phyloP scores from a whole-genome alignment of 176 grass and related monocot species.

The Aegilops umbellulata region DNA sequence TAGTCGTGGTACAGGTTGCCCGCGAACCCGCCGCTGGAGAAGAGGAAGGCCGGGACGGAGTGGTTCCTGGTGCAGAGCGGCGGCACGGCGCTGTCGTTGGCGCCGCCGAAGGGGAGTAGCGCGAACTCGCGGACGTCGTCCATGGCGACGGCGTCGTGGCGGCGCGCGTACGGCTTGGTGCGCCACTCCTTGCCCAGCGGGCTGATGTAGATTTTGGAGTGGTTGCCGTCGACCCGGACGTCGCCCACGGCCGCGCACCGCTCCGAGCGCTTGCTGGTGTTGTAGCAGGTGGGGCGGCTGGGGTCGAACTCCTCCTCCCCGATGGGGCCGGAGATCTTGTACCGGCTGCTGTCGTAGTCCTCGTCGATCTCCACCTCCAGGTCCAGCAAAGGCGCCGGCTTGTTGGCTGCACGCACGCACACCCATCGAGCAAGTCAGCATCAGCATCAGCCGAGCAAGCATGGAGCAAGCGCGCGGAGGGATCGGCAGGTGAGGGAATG shows the following conservation, averaged over 20 bases:
- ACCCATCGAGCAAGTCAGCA: too few species aligned
- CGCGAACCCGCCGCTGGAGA: slow-evolving; percentile 82
- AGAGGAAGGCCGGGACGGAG: slow-evolving; percentile 71
- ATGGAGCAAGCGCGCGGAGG: too few species aligned
- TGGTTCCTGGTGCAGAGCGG: slow-evolving; percentile 69
- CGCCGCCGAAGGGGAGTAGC: slow-evolving; percentile 45
- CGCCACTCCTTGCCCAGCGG: slow-evolving; percentile 49
- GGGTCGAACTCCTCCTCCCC: slow-evolving; percentile 55
- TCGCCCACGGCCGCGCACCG: slow-evolving; percentile 61
- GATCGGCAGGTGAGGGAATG: not conserved
- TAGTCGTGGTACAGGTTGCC: slow-evolving; percentile 93
- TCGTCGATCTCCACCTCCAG: slow-evolving; percentile 52
- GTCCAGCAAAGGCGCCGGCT: slow-evolving; percentile 30
- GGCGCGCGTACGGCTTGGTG: slow-evolving; percentile 76
- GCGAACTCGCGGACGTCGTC: slow-evolving; percentile 69
- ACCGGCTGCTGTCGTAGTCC: slow-evolving; percentile 50
- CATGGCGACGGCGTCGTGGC: slow-evolving; percentile 66
- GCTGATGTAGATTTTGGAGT: slow-evolving; percentile 59
- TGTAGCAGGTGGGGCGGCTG: slow-evolving; percentile 39
- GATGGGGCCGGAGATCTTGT: slow-evolving; percentile 30
- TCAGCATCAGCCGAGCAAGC: too few species aligned
- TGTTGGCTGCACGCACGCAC: slow-evolving; percentile 22
- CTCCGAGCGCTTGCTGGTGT: slow-evolving; percentile 45
- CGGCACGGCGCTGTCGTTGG: slow-evolving; percentile 22
- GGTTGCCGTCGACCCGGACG: slow-evolving; percentile 59